Evolutionary conservation across 2,329 filamentous ascomycete species (phyloP).

Genomic region (Colletotrichum sp.): DNA sequence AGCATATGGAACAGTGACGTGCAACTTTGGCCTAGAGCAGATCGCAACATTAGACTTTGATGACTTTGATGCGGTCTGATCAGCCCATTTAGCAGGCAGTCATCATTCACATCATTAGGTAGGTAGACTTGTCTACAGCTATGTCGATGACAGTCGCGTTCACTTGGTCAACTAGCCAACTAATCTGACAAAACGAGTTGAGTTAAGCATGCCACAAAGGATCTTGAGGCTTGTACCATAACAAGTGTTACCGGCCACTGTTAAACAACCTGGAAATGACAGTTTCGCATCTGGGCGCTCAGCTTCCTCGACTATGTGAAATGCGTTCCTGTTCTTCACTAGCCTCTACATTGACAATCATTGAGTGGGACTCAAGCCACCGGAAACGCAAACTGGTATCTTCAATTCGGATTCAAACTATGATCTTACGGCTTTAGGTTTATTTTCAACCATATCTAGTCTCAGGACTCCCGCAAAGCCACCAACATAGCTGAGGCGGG

Average conservation of each 20-base stretch:
- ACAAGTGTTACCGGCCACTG: not conserved
- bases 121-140: not conserved
- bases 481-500: not conserved
- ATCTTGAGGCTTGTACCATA: accelerated
- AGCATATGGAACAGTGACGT: not conserved
- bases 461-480: not conserved
- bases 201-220: accelerated
- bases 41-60: not conserved
- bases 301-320: not conserved
- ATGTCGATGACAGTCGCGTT: not conserved
- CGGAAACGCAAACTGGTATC: accelerated
- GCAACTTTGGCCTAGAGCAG: not conserved
- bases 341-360: not conserved
- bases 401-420: not conserved
- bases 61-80: not conserved
- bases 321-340: not conserved
- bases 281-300: not conserved
- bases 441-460: accelerated
- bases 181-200: not conserved
- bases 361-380: not conserved
- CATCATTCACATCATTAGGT: not conserved
- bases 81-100: accelerated
- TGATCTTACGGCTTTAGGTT: not conserved
- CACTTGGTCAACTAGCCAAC: not conserved
- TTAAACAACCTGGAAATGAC: accelerated